Evolutionary conservation across 139 green algal species (phyloP).

Genomic region (Picochlorum sp.): DNA sequence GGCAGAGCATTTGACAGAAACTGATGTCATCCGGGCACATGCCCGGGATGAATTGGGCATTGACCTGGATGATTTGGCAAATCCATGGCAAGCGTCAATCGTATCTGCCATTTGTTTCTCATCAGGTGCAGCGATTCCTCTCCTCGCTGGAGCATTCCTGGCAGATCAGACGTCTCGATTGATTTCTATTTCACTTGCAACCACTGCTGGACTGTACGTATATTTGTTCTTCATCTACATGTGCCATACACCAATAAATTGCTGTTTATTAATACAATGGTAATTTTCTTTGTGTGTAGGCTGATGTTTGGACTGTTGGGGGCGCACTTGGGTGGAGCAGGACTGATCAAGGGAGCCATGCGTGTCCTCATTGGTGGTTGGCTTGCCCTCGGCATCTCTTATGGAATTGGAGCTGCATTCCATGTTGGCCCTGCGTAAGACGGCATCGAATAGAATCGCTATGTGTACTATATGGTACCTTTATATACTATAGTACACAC

Average conservation of each 20-base stretch:
- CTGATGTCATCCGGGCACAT: slow-evolving; percentile 74
- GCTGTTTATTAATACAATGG: not conserved
- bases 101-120: slow-evolving; percentile 51
- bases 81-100: slow-evolving; percentile 58
- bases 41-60: slow-evolving; percentile 85
- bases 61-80: slow-evolving; percentile 77
- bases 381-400: slow-evolving; percentile 70
- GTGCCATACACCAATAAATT: not conserved
- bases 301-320: slow-evolving; percentile 55
- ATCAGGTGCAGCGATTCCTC: slow-evolving; percentile 53
- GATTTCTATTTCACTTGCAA: slow-evolving; percentile 28
- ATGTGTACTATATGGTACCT: too few species aligned
- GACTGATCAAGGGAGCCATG: slow-evolving; percentile 31
- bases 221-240: not conserved
- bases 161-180: slow-evolving; percentile 28
- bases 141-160: slow-evolving; percentile 59
- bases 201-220: slow-evolving; percentile 18
- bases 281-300: not conserved
- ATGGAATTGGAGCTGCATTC: slow-evolving; percentile 55
- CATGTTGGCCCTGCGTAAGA: slow-evolving; percentile 6
- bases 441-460: too few species aligned
- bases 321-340: slow-evolving; percentile 57
- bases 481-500: too few species aligned
- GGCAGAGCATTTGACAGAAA: slow-evolving; percentile 44
- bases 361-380: slow-evolving; percentile 72